Percentiles rank a stretch among this genome's conserved stretches.
Conservation (phyloP, 2,329 filamentous ascomycete species). For the Peltaster fructicola region DNA sequence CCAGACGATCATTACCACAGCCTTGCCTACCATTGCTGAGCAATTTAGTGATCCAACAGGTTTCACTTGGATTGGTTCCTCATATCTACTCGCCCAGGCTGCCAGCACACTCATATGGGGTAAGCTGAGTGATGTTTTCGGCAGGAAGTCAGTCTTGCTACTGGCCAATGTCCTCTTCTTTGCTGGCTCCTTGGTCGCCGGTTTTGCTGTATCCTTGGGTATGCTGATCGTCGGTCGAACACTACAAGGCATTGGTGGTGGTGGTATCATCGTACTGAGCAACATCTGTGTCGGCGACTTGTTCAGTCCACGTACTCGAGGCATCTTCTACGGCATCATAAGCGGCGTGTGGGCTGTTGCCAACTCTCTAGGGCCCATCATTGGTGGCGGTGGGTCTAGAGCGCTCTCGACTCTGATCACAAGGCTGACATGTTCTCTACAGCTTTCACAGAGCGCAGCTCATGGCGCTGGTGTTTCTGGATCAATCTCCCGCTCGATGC, state of each 20-base stretch:
- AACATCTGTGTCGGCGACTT: slow-evolving; percentile 34
- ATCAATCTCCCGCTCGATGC: slow-evolving; percentile 4
- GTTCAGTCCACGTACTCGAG: slow-evolving; percentile 30
- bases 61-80: slow-evolving; percentile 37
- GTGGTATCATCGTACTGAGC: slow-evolving; percentile 28
- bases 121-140: slow-evolving; percentile 49
- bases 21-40: slow-evolving; percentile 40
- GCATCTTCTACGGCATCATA: slow-evolving; percentile 24
- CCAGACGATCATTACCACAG: slow-evolving; percentile 44
- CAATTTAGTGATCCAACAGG: slow-evolving; percentile 21
- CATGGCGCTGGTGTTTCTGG: slow-evolving; percentile 5
- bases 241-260: slow-evolving; percentile 36
- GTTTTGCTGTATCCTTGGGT: slow-evolving; percentile 6
- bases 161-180: slow-evolving; percentile 25
- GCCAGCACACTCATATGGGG: slow-evolving; percentile 40
- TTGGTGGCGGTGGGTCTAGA: slow-evolving; percentile 23
- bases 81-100: slow-evolving; percentile 32
- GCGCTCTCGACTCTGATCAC: not conserved
- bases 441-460: slow-evolving; percentile 3
- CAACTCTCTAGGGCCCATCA: slow-evolving; percentile 23
- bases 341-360: slow-evolving; percentile 26
- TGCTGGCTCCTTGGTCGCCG: slow-evolving; percentile 5
- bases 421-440: not conserved
- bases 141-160: slow-evolving; percentile 44
- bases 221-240: slow-evolving; percentile 37